These are phyloP conservation scores for Extremus antarcticus DNA, from an alignment of 495 filamentous ascomycete genomes.

Conservation along the genomic window DNA sequence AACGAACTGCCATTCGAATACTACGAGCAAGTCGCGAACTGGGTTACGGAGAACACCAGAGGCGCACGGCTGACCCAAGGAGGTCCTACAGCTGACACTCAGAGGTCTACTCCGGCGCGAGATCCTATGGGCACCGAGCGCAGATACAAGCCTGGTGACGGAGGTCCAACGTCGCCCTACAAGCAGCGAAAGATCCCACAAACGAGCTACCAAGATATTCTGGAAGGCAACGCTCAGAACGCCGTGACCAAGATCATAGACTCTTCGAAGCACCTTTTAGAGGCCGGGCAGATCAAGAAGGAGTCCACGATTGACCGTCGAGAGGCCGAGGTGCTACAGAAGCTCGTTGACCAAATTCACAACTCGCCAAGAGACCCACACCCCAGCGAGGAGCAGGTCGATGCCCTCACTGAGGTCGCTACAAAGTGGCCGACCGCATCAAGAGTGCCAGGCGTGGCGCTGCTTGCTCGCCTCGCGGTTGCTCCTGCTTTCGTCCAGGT, in stretches of 20 bases:
- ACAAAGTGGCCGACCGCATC: constrained; percentile 68
- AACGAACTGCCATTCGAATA: constrained; percentile 88
- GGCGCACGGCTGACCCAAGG: constrained; percentile 66
- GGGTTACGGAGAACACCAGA: constrained; percentile 81
- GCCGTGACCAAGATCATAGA: constrained; percentile 26
- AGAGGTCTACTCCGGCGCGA: constrained; percentile 31
- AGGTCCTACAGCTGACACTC: constrained; percentile 8
- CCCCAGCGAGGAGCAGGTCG: constrained; percentile 9
- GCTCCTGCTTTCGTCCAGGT: constrained; percentile 41
- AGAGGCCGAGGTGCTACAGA: constrained; percentile 48
- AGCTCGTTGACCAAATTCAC: constrained; percentile 45
- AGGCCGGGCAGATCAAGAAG: constrained; percentile 7
- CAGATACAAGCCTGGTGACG: constrained; percentile 65
- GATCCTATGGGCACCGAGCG: constrained; percentile 73
- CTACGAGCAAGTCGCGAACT: constrained; percentile 86
- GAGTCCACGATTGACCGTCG: constrained; percentile 47
- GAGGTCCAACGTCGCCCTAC: constrained; percentile 4
- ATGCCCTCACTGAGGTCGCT: constrained; percentile 43
- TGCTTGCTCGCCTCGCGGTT: constrained; percentile 65
- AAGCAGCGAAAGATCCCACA: constrained; percentile 16
- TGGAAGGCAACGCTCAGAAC: constrained; percentile 20
- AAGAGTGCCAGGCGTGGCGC: constrained; percentile 73
- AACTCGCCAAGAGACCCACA: constrained; percentile 20
- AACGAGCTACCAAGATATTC: constrained; percentile 8
- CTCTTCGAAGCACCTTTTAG: constrained; percentile 31